Evolutionary conservation across 208 protist species (phyloP).

Genomic region (Trypanosoma boissoni): DNA sequence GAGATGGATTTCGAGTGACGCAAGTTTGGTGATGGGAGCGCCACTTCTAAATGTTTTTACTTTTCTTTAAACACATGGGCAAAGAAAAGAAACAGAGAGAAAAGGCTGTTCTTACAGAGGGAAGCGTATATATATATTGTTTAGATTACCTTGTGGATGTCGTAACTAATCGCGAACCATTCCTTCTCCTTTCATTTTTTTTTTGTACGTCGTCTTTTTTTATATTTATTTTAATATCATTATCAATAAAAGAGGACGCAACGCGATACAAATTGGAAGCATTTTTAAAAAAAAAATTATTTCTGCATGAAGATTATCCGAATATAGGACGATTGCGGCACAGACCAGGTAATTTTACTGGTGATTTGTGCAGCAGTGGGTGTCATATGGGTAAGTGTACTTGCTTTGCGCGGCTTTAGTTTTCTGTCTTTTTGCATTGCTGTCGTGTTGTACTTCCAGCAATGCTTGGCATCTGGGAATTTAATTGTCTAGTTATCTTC

Average conservation of each 20-base stretch:
- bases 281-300: too few relatives aligned
- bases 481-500: conserved; percentile 31
- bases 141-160: too few relatives aligned
- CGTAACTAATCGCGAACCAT: not conserved
- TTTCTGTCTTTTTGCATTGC: conserved; percentile 19
- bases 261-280: too few relatives aligned
- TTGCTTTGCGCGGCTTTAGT: conserved; percentile 1
- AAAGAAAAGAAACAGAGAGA: too few relatives aligned
- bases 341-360: conserved; percentile 34
- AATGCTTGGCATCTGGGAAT: conserved; percentile 44
- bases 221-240: conserved; percentile 1
- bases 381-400: conserved; percentile 5
- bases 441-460: conserved; percentile 40
- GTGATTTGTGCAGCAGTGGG: not conserved
- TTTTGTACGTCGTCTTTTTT: not conserved
- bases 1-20: conserved; percentile 10
- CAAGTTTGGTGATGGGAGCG: not conserved
- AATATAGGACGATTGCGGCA: conserved; percentile 30
- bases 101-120: too few relatives aligned
- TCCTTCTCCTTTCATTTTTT: not conserved
- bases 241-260: too few relatives aligned
- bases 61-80: too few relatives aligned
- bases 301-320: conserved; percentile 29
- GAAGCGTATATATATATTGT: too few relatives aligned
- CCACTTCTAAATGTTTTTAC: conserved; percentile 16